Evolutionary conservation across 2,329 filamentous ascomycete species (phyloP), one percentile per base, ranked within the genome.

Genomic region (Diaporthe australafricana): DNA sequence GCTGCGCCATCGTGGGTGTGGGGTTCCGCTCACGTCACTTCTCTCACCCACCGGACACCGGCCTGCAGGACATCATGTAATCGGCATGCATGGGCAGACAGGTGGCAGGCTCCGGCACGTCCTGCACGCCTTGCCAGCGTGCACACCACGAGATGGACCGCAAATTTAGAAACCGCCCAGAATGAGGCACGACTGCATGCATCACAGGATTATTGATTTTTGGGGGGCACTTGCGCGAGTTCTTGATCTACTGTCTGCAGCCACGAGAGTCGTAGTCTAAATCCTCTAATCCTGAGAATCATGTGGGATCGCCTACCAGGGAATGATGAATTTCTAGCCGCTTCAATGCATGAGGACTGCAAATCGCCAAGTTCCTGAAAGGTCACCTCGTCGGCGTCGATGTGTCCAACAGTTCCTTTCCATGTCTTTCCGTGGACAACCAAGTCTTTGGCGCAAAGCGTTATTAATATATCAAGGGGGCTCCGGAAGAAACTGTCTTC

Each of bases 341-440:
- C 40, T 20, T 60, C 55, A 35, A 42, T 42, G 78, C 95, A 98
- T 0, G 95, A 91, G 38, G 87, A 90, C 78, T 93, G 92, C n/a
- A 98, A 86, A 77, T 97, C 95, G 1, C 91, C 87, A 1, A 98
- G 88, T 11, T 79, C 79, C 74, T 86, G 84, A 78, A 81, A 87
- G 65, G 87, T 92, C 56, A 98, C 91, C 32, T 82, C 79, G 73
- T 86, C 84, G 38, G 81, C 81, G 32, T 80, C 77, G 67, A 87
- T 87, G 60, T 83, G 77, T 65, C 83, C 77, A 35, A 82, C 82
- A 48, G 87, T 85, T 52, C 84, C 82, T 35, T 82, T 71, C 48
- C 80, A 75, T 14, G 83, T 83, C 74, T 80, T 81, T 60, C 80
- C 78, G 71, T 85, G 80, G 11, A 85, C 85, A 60, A 85, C 79